Conservation (phyloP, 768 basidiomycete species). For the Pleurotus sapidus region DNA sequence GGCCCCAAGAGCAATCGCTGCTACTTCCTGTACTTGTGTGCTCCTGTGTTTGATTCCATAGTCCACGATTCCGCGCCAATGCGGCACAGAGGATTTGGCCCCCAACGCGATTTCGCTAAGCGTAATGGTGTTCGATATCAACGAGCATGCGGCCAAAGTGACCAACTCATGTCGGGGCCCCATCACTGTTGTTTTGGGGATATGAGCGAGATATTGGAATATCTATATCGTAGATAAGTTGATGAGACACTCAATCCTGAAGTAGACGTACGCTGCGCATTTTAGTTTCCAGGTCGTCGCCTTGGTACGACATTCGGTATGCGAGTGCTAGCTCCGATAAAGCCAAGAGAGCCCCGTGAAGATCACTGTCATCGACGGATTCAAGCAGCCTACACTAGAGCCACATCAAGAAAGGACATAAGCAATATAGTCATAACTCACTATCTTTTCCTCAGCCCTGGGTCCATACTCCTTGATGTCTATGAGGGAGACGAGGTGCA, state of each 20-base stretch:
- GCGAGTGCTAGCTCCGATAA: conserved; percentile 73
- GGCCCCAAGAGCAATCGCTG: conserved; percentile 65
- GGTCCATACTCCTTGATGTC: conserved; percentile 56
- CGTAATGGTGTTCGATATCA: conserved; percentile 70
- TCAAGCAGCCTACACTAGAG: conserved; percentile 52
- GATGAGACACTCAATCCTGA: neutral
- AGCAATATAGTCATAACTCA: conserved; percentile 28
- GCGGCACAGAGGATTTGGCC: conserved; percentile 40
- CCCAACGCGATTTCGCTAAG: conserved; percentile 43
- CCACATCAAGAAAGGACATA: neutral
- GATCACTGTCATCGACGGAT: conserved; percentile 63
- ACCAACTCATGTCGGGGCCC: conserved; percentile 71
- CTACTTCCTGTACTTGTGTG: conserved; percentile 68
- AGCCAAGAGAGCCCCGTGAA: conserved; percentile 81
- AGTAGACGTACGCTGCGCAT: conserved; percentile 42
- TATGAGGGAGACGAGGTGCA: conserved; percentile 62
- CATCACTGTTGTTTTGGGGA: conserved; percentile 59
- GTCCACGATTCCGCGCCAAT: conserved; percentile 72
- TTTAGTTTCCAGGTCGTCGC: conserved; percentile 28
- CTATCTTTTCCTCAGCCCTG: conserved; percentile 46
- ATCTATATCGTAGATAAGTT: conserved; percentile 41
- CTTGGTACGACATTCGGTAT: conserved; percentile 33
- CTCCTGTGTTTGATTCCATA: conserved; percentile 68
- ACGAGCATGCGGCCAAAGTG: conserved; percentile 65
- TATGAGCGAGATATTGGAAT: conserved; percentile 51